These are phyloP conservation scores for Aspergillus udagawae DNA, from an alignment of 2,329 filamentous ascomycete genomes.

Conservation along the genomic window DNA sequence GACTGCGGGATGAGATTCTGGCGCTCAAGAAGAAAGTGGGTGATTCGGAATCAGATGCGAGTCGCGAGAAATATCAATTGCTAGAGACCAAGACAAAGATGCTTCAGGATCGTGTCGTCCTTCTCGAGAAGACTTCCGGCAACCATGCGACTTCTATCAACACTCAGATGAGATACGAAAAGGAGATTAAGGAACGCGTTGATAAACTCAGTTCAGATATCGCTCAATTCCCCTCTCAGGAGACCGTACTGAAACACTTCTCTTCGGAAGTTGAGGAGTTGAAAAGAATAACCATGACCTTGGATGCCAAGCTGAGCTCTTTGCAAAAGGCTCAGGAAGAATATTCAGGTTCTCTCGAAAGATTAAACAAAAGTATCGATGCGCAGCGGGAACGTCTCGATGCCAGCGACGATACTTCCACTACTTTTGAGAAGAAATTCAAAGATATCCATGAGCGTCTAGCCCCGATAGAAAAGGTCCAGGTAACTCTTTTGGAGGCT, in stretches of 20 bases:
- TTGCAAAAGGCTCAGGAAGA: conserved; percentile 4
- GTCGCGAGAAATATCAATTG: neutral
- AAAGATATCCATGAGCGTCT: neutral
- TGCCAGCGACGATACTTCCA: neutral
- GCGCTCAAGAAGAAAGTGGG: neutral
- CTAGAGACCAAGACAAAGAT: conserved; percentile 1
- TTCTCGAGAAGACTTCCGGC: neutral
- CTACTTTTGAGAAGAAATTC: neutral
- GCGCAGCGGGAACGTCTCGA: conserved; percentile 1
- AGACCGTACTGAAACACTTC: neutral
- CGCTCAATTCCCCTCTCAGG: neutral
- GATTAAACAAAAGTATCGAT: conserved; percentile 1
- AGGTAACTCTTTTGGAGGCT: neutral
- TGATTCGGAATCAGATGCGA: neutral
- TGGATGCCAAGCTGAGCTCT: conserved; percentile 1
- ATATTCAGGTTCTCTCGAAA: neutral
- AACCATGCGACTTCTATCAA: conserved; percentile 3
- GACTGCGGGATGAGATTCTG: conserved; percentile 15
- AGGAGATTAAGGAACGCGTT: neutral
- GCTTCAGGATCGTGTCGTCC: conserved; percentile 3
- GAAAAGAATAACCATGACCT: neutral
- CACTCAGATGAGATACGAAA: neutral
- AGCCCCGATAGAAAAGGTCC: neutral
- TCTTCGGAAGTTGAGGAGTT: neutral
- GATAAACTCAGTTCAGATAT: neutral